Percentiles rank a stretch among this genome's conserved stretches.
These are phyloP conservation scores for Xanthoceras sorbifolium DNA, from an alignment of 345 rosid species.

Conservation along the genomic window DNA sequence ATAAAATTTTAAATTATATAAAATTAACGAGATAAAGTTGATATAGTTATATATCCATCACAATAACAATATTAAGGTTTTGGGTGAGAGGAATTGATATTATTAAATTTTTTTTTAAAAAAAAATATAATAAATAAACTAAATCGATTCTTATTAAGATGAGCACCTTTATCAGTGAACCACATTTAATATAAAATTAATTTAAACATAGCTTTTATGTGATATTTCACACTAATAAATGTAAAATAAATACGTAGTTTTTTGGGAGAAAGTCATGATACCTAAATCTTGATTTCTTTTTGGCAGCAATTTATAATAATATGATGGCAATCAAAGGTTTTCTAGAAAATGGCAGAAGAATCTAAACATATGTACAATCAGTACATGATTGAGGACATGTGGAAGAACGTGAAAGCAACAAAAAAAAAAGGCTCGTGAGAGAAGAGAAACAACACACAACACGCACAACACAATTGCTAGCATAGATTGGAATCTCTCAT, in stretches of 20 bases:
- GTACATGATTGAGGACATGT: slow-evolving; percentile 48
- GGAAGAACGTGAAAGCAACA: slow-evolving; percentile 46
- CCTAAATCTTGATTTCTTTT: neutral
- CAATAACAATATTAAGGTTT: too few species aligned
- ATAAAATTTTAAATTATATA: too few species aligned
- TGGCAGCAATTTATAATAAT: neutral
- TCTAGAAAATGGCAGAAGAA: slow-evolving; percentile 34
- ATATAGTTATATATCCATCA: too few species aligned
- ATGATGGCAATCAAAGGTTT: slow-evolving; percentile 3
- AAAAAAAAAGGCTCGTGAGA: neutral
- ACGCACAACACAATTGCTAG: neutral
- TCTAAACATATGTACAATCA: slow-evolving; percentile 22
- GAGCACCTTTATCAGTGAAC: too few species aligned
- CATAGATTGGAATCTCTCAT: slow-evolving; percentile 44
- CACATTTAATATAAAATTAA: too few species aligned
- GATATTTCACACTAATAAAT: neutral
- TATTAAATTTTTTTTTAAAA: too few species aligned
- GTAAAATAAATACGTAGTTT: neutral
- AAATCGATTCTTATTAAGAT: too few species aligned
- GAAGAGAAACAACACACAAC: neutral
- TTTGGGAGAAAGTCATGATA: neutral
- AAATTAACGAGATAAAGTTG: too few species aligned
- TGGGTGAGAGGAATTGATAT: too few species aligned
- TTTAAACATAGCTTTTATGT: neutral
- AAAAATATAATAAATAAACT: too few species aligned